Evolutionary conservation across 257 asterid species (phyloP).

Genomic region (Petrea volubilis): DNA sequence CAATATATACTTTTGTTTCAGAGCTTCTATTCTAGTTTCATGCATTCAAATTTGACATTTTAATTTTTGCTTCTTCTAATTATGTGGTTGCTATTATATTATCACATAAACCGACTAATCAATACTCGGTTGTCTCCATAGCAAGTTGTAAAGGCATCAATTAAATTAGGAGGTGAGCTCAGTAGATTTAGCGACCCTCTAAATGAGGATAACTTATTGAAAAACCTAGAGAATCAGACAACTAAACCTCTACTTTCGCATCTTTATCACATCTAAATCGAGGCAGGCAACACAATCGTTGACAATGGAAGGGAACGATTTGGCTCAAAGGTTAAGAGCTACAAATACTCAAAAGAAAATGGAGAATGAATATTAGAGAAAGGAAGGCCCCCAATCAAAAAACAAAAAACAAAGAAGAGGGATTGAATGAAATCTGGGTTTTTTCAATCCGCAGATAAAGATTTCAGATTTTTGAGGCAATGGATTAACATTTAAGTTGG

Average conservation of each 20-base stretch:
- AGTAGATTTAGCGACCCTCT: slow-evolving; percentile 68
- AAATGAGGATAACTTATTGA: slow-evolving; percentile 64
- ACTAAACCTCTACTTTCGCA: slow-evolving; percentile 57
- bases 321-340: slow-evolving; percentile 66
- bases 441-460: too few relatives aligned
- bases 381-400: too few relatives aligned
- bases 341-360: slow-evolving; percentile 60
- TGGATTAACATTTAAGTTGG: too few relatives aligned
- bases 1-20: too few relatives aligned
- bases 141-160: slow-evolving; percentile 45
- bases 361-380: slow-evolving; percentile 59
- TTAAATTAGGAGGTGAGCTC: slow-evolving; percentile 46
- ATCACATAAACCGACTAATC: background rate
- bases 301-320: slow-evolving; percentile 58
- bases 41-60: background rate
- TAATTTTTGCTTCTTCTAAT: background rate
- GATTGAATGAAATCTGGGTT: too few relatives aligned
- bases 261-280: slow-evolving; percentile 42
- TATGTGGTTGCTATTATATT: background rate
- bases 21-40: too few relatives aligned
- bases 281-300: slow-evolving; percentile 29
- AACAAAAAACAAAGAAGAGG: too few relatives aligned
- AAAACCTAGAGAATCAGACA: slow-evolving; percentile 36
- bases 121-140: slow-evolving; percentile 4
- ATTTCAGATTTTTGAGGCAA: too few relatives aligned